Percentiles rank a stretch among this genome's conserved stretches.
phyloP scores from a whole-genome alignment of 1,284 basidiomycete species.

The Peniophora sp. region DNA sequence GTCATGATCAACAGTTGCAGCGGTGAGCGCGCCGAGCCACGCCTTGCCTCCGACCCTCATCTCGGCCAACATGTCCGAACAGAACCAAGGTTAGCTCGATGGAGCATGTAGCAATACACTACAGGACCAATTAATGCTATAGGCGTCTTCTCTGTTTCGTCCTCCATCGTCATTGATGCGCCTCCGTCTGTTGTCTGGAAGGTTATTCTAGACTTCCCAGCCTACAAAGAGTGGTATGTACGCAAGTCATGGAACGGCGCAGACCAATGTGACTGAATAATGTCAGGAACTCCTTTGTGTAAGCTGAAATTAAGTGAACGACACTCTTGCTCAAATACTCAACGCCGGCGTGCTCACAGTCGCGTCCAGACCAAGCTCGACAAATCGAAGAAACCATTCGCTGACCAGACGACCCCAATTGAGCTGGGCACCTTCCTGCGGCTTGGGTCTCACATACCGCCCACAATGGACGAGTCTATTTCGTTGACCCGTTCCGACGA shows the following conservation, averaged over 20 bases:
- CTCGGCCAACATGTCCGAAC: too few relatives aligned
- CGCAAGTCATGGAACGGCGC: background rate
- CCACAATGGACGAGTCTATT: constrained; percentile 9
- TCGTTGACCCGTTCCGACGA: background rate
- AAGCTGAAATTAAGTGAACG: background rate
- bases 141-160: constrained; percentile 18
- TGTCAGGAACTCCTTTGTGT: constrained; percentile 8
- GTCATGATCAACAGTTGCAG: too few relatives aligned
- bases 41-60: too few relatives aligned
- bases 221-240: constrained; percentile 24
- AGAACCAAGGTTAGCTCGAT: too few relatives aligned
- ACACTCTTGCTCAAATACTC: background rate
- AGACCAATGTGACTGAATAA: background rate
- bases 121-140: too few relatives aligned
- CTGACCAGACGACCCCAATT: constrained; percentile 1
- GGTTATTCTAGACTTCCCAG: constrained; percentile 25
- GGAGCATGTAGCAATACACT: too few relatives aligned
- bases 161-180: constrained; percentile 24
- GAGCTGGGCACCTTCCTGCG: constrained; percentile 2
- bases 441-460: constrained; percentile 7
- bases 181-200: constrained; percentile 24
- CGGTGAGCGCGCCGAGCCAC: too few relatives aligned
- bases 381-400: constrained; percentile 1
- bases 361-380: constrained; percentile 6
- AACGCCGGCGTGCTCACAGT: background rate